Percentiles rank a stretch among this genome's conserved stretches.
phyloP scores from a whole-genome alignment of 2,329 filamentous ascomycete species.

The Sporothrix inflata region DNA sequence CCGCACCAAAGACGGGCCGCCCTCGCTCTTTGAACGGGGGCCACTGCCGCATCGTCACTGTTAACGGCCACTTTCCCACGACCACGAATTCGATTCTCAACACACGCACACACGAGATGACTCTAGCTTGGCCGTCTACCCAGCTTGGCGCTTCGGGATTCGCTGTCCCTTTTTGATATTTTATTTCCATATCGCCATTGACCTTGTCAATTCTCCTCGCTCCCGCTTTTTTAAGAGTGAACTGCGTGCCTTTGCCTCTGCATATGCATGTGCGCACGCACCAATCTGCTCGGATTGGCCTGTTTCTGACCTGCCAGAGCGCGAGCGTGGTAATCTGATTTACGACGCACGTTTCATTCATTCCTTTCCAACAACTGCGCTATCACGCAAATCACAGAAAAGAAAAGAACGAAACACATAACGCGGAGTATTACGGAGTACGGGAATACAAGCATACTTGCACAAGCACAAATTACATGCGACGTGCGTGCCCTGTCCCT shows the following conservation, averaged over 20 bases:
- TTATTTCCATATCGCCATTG: not conserved
- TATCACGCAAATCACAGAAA: not conserved
- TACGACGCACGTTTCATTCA: not conserved
- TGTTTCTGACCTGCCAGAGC: not conserved
- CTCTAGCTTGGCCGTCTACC: not conserved
- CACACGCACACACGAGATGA: not conserved
- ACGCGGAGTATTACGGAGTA: not conserved
- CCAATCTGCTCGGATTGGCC: not conserved
- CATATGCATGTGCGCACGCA: constrained; percentile 10
- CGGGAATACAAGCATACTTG: not conserved
- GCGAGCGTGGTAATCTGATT: not conserved
- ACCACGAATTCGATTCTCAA: not conserved
- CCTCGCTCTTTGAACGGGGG: not conserved
- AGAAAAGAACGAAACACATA: not conserved
- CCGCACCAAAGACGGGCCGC: not conserved
- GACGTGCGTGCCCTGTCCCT: not conserved
- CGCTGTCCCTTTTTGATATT: not conserved
- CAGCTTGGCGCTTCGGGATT: constrained; percentile 9
- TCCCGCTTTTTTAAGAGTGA: not conserved
- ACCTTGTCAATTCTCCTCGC: not conserved
- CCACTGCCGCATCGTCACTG: not conserved
- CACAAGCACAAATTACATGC: not conserved
- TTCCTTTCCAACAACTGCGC: not conserved
- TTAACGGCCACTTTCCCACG: not conserved
- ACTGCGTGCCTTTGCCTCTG: not conserved